Evolutionary conservation across 345 rosid genomes (phyloP).

Genomic region (Kandelia obovata): DNA sequence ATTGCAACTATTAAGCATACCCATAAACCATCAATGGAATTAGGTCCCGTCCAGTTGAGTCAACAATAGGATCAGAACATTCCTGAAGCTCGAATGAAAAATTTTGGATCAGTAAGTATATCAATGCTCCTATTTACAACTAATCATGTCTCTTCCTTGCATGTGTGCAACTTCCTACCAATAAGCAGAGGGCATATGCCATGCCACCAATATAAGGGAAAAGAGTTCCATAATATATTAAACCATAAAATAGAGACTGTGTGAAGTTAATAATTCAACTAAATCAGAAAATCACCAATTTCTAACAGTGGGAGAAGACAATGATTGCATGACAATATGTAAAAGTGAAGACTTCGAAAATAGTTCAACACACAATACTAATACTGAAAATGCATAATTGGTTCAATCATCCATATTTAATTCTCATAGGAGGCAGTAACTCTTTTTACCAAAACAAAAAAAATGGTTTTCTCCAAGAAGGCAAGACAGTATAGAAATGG

Average conservation of each 20-base stretch:
- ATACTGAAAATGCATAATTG: neutral
- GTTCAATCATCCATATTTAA: too few relatives aligned
- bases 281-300: neutral
- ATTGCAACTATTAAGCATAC: conserved; percentile 37
- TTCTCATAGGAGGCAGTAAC: too few relatives aligned
- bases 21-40: conserved; percentile 88
- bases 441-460: too few relatives aligned
- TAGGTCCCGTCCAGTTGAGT: conserved; percentile 59
- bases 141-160: too few relatives aligned
- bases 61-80: conserved; percentile 81
- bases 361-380: neutral
- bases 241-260: neutral
- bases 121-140: too few relatives aligned
- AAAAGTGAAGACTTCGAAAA: neutral
- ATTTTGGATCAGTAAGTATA: neutral
- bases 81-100: conserved; percentile 46
- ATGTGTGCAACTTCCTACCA: too few relatives aligned
- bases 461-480: too few relatives aligned
- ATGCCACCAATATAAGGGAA: too few relatives aligned
- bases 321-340: neutral
- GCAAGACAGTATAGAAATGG: too few relatives aligned
- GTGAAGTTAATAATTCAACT: neutral
- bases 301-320: too few relatives aligned
- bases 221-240: too few relatives aligned
- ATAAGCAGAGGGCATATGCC: too few relatives aligned